Base-by-base conservation (phyloP, 1,284 basidiomycete species). In the Fistulinella cinereoalba region DNA sequence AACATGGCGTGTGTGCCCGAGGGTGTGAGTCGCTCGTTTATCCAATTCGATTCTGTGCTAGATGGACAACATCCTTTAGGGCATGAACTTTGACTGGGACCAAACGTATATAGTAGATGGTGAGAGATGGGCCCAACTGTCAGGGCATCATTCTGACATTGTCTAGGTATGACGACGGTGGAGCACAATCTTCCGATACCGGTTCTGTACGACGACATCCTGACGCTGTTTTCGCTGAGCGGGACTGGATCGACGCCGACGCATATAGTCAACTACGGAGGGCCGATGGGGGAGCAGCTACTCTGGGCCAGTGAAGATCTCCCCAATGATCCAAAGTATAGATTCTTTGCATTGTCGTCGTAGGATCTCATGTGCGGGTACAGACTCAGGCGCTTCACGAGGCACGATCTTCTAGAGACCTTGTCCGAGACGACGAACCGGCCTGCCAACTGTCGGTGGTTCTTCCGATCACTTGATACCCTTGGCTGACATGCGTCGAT, bases 11-110 rank as follows among this genome's bases (percentile, higher is more conserved):
- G 83, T 49, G 78, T 87, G 4, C 84, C 85, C 0, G 85, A 88
- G 63, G 85, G 85, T 18, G 74, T 75, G 28, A 52, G 62, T 57
- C 5, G 10, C 43, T 37, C 22, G 32, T 3, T 41, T 27, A 28
- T 19, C 0, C 18, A 4, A 24, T 15, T 8, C 15, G 22, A 27
- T 2, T 22, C 31, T 27, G n/a, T n/a, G 6, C 46, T 39, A 34
- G 6, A 64, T 7, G 9, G 10, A 16, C 19, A 22, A 23, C 18
- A 18, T 19, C 25, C 19, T n/a, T 41, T 28, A 76, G 75, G 85
- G 85, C 8, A 85, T 85, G 81, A 85, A 84, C 56, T 79, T 72
- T 31, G 84, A 87, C 53, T 88, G 85, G 85, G 83, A 87, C 54
- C 63, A 80, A 54, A 85, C 85, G 0, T 88, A 86, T 54, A 85